phyloP scores from a whole-genome alignment of 495 filamentous ascomycete species.

The Alectoria sarmentosa region DNA sequence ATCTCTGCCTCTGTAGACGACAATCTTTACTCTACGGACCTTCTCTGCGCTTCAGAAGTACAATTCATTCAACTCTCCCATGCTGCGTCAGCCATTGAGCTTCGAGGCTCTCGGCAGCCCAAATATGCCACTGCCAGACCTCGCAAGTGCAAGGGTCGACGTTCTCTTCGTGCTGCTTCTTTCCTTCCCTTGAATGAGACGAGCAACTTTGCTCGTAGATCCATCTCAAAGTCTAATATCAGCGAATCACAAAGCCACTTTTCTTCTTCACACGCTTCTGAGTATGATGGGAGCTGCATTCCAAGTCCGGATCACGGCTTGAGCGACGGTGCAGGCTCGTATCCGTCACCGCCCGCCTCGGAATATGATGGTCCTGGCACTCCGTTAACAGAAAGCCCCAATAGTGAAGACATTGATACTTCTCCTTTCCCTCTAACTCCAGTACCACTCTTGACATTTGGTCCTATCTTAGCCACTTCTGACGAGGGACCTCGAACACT shows the following conservation, averaged over 20 bases:
- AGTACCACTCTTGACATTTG: neutral
- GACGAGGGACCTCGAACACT: constrained; percentile 4
- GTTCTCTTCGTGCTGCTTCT: neutral
- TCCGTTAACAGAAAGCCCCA: neutral
- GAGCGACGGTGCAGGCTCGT: neutral
- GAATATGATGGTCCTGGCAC: neutral
- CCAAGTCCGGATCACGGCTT: neutral
- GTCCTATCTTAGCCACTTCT: neutral
- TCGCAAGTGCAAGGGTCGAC: constrained; percentile 2
- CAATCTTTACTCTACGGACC: constrained; percentile 5
- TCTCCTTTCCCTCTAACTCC: constrained; percentile 23
- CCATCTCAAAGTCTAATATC: neutral
- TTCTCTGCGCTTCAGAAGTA: neutral
- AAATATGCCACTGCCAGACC: constrained; percentile 1
- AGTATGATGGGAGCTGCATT: neutral
- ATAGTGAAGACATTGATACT: constrained; percentile 4
- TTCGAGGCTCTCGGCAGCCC: constrained; percentile 2
- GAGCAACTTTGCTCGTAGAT: neutral
- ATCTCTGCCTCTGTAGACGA: constrained; percentile 20
- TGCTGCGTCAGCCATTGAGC: constrained; percentile 13
- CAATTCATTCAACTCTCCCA: constrained; percentile 2
- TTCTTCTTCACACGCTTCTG: neutral
- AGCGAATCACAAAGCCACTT: neutral
- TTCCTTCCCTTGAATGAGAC: neutral
- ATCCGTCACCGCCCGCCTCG: constrained; percentile 1